These are phyloP conservation scores for Phytophthora tentaculata DNA, from an alignment of 352 stramenopile species.

Conservation along the genomic window DNA sequence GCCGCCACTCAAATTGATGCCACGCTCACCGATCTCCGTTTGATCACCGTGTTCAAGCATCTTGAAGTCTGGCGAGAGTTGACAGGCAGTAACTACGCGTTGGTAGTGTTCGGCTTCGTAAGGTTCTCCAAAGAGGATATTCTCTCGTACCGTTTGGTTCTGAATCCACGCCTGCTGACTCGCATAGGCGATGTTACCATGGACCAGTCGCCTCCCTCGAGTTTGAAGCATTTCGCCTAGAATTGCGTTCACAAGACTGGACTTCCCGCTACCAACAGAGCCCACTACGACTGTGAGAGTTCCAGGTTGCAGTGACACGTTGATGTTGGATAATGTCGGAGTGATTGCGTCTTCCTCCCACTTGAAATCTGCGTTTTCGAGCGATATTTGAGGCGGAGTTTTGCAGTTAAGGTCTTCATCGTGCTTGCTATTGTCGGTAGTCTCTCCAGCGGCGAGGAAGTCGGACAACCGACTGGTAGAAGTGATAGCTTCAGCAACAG, in stretches of 20 bases:
- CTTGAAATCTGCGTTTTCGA: slow-evolving; percentile 32
- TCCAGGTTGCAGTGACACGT: slow-evolving; percentile 61
- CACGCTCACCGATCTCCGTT: slow-evolving; percentile 93
- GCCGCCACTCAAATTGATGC: slow-evolving; percentile 87
- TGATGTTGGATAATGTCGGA: slow-evolving; percentile 38
- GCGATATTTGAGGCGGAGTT: slow-evolving; percentile 30
- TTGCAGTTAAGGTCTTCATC: not conserved
- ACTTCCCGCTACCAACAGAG: slow-evolving; percentile 58
- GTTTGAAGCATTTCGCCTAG: slow-evolving; percentile 55
- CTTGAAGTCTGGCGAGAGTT: slow-evolving; percentile 79
- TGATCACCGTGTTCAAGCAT: slow-evolving; percentile 86
- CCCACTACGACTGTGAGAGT: slow-evolving; percentile 52
- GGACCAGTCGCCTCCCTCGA: slow-evolving; percentile 28
- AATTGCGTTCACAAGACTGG: slow-evolving; percentile 54
- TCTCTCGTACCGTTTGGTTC: slow-evolving; percentile 56
- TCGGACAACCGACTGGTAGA: slow-evolving; percentile 47
- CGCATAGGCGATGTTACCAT: slow-evolving; percentile 44
- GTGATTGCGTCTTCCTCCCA: slow-evolving; percentile 22
- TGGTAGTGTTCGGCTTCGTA: slow-evolving; percentile 52
- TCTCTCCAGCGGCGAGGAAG: slow-evolving; percentile 52
- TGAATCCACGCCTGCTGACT: slow-evolving; percentile 65
- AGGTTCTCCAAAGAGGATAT: slow-evolving; percentile 59
- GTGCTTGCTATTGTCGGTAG: slow-evolving; percentile 32
- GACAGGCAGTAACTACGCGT: slow-evolving; percentile 73
- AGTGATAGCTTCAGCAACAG: slow-evolving; percentile 50